phyloP scores from a whole-genome alignment of 176 grass and related monocot species.

The Oryza punctata region DNA sequence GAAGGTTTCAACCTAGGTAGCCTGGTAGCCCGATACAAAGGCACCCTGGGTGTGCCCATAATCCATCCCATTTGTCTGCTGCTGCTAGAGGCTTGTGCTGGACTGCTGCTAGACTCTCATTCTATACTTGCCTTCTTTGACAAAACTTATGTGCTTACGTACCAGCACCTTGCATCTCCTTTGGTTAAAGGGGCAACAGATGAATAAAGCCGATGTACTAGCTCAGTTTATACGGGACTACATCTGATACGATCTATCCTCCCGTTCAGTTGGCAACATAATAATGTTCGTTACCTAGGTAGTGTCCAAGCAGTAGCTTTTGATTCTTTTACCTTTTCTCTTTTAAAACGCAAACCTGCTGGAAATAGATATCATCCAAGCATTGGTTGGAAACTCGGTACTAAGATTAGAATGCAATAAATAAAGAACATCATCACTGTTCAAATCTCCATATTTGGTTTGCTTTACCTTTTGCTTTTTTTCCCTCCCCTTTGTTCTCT shows the following conservation, averaged over 20 bases:
- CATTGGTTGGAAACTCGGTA: not conserved
- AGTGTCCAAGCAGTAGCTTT: conserved; percentile 26
- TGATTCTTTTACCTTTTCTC: conserved; percentile 6
- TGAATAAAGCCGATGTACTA: conserved; percentile 28
- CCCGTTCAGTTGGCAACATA: not conserved
- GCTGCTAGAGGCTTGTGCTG: not conserved
- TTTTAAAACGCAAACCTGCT: conserved; percentile 15
- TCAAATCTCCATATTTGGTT: conserved; percentile 29
- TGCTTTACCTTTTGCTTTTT: conserved; percentile 50
- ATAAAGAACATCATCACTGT: conserved; percentile 7
- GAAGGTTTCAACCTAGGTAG: not conserved
- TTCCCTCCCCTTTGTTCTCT: not conserved
- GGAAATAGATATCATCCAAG: not conserved
- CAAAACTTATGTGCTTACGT: conserved; percentile 12
- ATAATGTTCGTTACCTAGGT: not conserved
- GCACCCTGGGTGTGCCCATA: not conserved
- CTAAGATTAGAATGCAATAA: not conserved
- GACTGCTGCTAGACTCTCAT: not conserved
- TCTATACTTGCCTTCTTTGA: conserved; percentile 28
- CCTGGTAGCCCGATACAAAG: not conserved
- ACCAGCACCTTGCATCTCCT: conserved; percentile 37
- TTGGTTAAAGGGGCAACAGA: conserved; percentile 42
- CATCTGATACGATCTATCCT: not conserved
- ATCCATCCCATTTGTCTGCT: not conserved
- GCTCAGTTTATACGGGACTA: not conserved